Evolutionary conservation across 495 filamentous ascomycete species (phyloP).

Genomic region (Paragyromitra xinjiangensis): DNA sequence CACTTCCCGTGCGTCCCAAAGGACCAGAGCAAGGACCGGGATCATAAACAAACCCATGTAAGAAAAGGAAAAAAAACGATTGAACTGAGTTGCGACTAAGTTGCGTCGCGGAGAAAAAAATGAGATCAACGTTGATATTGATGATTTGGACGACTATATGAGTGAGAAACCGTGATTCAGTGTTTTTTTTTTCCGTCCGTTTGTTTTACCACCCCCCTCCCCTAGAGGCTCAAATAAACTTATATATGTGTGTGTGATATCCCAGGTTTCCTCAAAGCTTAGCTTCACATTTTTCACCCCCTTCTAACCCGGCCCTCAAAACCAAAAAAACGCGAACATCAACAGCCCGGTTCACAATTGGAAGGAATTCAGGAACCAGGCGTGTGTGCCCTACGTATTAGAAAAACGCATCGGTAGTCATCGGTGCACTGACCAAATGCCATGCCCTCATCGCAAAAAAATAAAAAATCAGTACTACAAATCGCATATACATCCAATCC

Average conservation of each 20-base stretch:
- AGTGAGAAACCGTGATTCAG: slow-evolving; percentile 26
- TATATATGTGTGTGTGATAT: not conserved
- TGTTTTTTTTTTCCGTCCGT: not conserved
- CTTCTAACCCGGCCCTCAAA: not conserved
- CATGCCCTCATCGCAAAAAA: slow-evolving; percentile 39
- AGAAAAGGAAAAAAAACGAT: not conserved
- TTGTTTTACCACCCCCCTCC: not conserved
- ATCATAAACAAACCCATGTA: not conserved
- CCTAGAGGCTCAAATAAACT: not conserved
- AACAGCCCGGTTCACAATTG: slow-evolving; percentile 17
- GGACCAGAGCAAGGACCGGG: not conserved
- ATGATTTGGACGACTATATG: slow-evolving; percentile 50
- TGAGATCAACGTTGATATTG: slow-evolving; percentile 24
- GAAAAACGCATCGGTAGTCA: slow-evolving; percentile 29
- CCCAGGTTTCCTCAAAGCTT: slow-evolving; percentile 3
- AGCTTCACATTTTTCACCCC: not conserved
- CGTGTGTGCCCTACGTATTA: slow-evolving; percentile 14
- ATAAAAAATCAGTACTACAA: slow-evolving; percentile 13
- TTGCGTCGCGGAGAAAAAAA: not conserved
- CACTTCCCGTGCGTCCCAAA: slow-evolving; percentile 17
- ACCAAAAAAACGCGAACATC: not conserved
- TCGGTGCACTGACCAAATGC: slow-evolving; percentile 38
- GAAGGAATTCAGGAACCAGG: slow-evolving; percentile 19
- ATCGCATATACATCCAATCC: slow-evolving; percentile 47
- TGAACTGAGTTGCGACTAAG: not conserved